phyloP scores from a whole-genome alignment of 495 filamentous ascomycete genomes.

The Platismatia glauca region DNA sequence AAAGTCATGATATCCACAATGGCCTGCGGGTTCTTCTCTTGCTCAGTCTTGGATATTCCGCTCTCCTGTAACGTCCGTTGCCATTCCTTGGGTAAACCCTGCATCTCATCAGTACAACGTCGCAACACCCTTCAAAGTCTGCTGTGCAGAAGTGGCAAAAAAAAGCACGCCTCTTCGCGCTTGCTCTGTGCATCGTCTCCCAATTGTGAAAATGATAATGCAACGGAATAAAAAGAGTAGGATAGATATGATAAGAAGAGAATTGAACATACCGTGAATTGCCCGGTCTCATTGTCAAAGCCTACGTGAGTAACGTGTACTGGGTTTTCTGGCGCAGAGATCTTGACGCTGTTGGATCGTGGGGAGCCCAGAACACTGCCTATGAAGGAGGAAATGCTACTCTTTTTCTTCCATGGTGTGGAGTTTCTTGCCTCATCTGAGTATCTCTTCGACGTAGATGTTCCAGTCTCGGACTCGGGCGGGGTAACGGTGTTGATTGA shows the following conservation, averaged over 20 bases:
- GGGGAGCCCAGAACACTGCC: constrained; percentile 86
- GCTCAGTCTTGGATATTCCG: constrained; percentile 92
- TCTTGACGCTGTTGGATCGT: constrained; percentile 63
- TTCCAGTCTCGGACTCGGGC: constrained; percentile 34
- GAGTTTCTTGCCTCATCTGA: constrained; percentile 67
- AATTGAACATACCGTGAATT: constrained; percentile 72
- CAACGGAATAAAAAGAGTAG: neutral
- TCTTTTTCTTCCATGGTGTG: constrained; percentile 70
- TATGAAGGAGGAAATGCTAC: constrained; percentile 90
- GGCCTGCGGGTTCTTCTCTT: constrained; percentile 88
- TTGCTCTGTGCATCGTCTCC: neutral
- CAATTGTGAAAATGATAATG: neutral
- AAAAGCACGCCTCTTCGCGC: neutral
- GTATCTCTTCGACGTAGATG: constrained; percentile 54
- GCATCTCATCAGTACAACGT: constrained; percentile 13
- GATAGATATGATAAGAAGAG: neutral
- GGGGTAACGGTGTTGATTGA: constrained; percentile 48
- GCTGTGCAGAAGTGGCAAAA: neutral
- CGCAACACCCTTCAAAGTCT: neutral
- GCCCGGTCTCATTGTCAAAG: constrained; percentile 91
- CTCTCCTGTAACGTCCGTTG: constrained; percentile 89
- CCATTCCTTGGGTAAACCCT: constrained; percentile 97
- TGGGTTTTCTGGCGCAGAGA: constrained; percentile 92
- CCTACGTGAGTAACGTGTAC: constrained; percentile 97
- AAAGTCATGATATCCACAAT: constrained; percentile 92